A percentile compares a stretch with the other conserved stretches of the same genome.
Conservation (phyloP, 2,329 filamentous ascomycete genomes). For the Pyricularia sp. region DNA sequence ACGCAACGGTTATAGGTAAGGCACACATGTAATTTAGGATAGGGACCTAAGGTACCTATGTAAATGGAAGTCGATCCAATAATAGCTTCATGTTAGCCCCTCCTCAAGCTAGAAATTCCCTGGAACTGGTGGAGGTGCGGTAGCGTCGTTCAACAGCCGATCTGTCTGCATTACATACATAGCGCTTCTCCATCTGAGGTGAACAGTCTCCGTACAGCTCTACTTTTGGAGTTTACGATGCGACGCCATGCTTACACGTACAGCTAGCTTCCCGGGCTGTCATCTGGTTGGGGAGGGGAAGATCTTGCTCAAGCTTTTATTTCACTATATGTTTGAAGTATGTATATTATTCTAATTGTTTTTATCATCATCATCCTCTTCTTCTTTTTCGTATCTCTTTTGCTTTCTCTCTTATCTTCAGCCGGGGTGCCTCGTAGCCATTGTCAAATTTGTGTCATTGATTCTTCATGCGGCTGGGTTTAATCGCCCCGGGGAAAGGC, state of each 20-base stretch:
- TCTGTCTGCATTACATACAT: background rate
- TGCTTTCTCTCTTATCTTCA: background rate
- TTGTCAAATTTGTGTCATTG: background rate
- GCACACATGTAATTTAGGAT: background rate
- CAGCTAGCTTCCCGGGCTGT: too few species aligned
- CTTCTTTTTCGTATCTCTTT: background rate
- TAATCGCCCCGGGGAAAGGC: background rate
- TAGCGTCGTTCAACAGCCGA: background rate
- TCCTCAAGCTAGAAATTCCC: too few species aligned
- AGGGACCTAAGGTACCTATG: background rate
- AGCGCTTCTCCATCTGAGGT: background rate
- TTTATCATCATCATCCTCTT: background rate
- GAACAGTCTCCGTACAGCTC: background rate
- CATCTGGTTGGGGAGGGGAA: background rate
- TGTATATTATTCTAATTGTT: background rate
- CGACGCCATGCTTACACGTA: background rate
- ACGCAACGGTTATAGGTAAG: background rate
- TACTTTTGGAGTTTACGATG: background rate
- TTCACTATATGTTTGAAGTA: too few species aligned
- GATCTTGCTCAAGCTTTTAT: background rate
- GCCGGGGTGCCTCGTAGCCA: background rate
- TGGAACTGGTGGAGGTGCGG: too few species aligned
- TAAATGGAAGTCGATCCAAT: background rate
- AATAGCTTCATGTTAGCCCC: background rate
- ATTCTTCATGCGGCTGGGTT: background rate